Percentiles rank a stretch among this genome's conserved stretches.
Conservation (phyloP, 345 rosid species). For the Eucalyptus cladocalyx region DNA sequence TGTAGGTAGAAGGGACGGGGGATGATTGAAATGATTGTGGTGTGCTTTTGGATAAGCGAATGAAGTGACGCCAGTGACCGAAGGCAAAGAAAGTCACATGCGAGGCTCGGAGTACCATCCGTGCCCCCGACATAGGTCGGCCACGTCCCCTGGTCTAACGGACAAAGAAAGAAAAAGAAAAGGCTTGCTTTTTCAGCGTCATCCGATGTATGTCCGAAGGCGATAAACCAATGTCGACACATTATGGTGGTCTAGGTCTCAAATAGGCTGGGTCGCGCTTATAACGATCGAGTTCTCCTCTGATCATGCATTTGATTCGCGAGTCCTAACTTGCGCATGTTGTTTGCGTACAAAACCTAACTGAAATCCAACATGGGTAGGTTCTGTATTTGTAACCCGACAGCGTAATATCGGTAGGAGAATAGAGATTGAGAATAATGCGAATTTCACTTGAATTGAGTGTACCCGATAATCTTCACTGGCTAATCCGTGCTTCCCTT, state of each 20-base stretch:
- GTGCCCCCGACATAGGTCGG: no score
- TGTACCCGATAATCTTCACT: not conserved
- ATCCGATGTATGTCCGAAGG: not conserved
- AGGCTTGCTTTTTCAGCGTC: not conserved
- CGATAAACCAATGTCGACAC: not conserved
- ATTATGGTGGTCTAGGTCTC: not conserved
- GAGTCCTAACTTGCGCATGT: not conserved
- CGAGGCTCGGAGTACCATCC: not conserved
- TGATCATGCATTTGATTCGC: not conserved
- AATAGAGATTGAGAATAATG: not conserved
- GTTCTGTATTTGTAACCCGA: not conserved
- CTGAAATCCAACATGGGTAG: not conserved
- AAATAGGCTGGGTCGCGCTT: fast-evolving
- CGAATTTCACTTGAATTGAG: not conserved
- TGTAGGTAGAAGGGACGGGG: not conserved
- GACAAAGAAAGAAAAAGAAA: no score
- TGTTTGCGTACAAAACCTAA: not conserved
- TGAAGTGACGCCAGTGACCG: not conserved
- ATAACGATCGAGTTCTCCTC: not conserved
- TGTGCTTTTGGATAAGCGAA: not conserved
- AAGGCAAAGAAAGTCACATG: not conserved
- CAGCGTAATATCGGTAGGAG: not conserved
- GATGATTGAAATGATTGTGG: not conserved
- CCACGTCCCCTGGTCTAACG: no score
- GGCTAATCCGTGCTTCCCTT: not conserved